phyloP scores from a whole-genome alignment of 805 yeast genomes.

The Myxozyma vanderwaltii region DNA sequence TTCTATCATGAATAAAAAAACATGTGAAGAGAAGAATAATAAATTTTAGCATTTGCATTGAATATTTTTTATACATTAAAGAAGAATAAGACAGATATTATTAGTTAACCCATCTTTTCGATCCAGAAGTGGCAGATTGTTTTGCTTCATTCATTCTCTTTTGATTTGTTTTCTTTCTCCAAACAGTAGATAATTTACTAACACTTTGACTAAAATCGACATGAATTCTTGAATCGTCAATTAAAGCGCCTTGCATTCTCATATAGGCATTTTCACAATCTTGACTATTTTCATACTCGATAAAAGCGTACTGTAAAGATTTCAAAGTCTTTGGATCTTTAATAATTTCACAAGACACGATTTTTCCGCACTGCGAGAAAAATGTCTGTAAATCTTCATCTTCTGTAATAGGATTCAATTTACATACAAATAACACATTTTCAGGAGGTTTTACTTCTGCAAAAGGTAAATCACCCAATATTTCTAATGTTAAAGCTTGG shows the following conservation, averaged over 20 bases:
- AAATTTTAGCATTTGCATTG: neutral
- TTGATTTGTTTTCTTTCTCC: constrained; percentile 23
- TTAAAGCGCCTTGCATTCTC: constrained; percentile 61
- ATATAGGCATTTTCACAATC: constrained; percentile 64
- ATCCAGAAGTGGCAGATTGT: neutral
- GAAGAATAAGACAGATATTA: neutral
- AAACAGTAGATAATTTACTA: constrained; percentile 40
- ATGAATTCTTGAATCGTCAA: constrained; percentile 64
- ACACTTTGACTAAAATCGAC: constrained; percentile 69
- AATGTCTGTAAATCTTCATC: constrained; percentile 57
- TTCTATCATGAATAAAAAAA: too few relatives aligned
- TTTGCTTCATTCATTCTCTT: constrained; percentile 22
- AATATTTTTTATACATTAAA: too few relatives aligned
- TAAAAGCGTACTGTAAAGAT: constrained; percentile 63
- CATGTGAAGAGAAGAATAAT: too few relatives aligned
- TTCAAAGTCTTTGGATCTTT: constrained; percentile 52
- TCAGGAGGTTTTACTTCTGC: constrained; percentile 64
- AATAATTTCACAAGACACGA: constrained; percentile 55
- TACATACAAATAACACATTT: constrained; percentile 62
- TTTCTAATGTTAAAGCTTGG: constrained; percentile 62
- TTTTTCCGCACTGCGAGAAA: constrained; percentile 63
- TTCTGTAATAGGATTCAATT: constrained; percentile 62
- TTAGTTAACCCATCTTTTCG: constrained; percentile 20
- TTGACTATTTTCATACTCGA: constrained; percentile 53
- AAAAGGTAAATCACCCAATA: constrained; percentile 63